Evolutionary conservation across 768 basidiomycete genomes (phyloP).

Genomic region (Hydnomerulius pinastri): DNA sequence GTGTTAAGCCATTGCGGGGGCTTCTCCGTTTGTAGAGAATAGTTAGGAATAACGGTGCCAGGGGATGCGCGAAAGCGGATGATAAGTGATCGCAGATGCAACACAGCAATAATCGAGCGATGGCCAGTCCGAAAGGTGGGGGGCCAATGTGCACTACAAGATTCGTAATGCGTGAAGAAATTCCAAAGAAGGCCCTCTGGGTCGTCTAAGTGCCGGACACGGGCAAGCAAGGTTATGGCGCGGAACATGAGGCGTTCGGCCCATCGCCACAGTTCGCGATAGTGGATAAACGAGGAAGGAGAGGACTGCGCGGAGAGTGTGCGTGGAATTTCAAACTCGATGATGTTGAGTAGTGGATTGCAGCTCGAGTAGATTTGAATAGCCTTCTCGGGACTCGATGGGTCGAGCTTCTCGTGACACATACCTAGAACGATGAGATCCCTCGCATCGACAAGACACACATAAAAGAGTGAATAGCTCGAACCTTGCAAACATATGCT

Average conservation of each 20-base stretch:
- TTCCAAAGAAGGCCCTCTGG: constrained; percentile 52
- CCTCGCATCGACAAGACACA: neutral
- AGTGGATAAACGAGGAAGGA: constrained; percentile 57
- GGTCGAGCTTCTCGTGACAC: constrained; percentile 63
- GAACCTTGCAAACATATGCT: constrained; percentile 79
- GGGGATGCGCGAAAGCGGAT: constrained; percentile 42
- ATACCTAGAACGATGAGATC: constrained; percentile 54
- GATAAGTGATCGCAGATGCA: constrained; percentile 76
- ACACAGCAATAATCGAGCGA: constrained; percentile 63
- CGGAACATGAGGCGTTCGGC: constrained; percentile 80
- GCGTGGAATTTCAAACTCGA: constrained; percentile 48
- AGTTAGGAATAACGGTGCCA: constrained; percentile 13
- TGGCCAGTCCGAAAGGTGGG: constrained; percentile 76
- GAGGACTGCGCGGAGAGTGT: constrained; percentile 24
- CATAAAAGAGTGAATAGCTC: constrained; percentile 15
- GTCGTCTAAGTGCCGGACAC: constrained; percentile 39
- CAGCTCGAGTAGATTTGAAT: constrained; percentile 58
- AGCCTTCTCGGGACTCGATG: constrained; percentile 49
- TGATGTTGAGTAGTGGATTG: constrained; percentile 52
- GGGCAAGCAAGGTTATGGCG: constrained; percentile 66
- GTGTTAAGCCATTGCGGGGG: constrained; percentile 61
- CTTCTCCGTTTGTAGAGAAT: constrained; percentile 26
- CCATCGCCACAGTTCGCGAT: constrained; percentile 88
- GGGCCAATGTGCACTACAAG: constrained; percentile 73
- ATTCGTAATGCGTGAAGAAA: constrained; percentile 60